Percentiles rank a stretch among this genome's conserved stretches.
Conservation (phyloP, 2,329 filamentous ascomycete genomes). For the Fusarium compactum region DNA sequence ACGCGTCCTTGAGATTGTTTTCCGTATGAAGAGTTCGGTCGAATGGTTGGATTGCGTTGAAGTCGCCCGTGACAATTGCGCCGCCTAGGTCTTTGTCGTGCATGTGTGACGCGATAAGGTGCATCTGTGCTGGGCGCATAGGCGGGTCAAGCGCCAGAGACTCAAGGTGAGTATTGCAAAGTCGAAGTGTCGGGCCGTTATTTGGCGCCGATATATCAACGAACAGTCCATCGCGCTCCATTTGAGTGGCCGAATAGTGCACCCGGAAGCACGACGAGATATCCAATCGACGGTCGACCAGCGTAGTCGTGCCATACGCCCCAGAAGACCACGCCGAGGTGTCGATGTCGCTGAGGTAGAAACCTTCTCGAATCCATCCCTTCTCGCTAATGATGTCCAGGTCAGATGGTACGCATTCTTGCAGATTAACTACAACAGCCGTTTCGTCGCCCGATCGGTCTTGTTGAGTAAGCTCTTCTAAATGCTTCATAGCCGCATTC, state of each 20-base stretch:
- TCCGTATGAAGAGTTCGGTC: slow-evolving; percentile 62
- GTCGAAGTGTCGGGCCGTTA: slow-evolving; percentile 52
- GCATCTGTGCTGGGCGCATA: slow-evolving; percentile 62
- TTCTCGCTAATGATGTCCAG: slow-evolving; percentile 57
- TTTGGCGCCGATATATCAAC: slow-evolving; percentile 59
- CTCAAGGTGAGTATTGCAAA: slow-evolving; percentile 70
- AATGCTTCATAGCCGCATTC: slow-evolving; percentile 49
- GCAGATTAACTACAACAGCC: slow-evolving; percentile 61
- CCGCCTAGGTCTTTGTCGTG: slow-evolving; percentile 53
- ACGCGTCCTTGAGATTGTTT: slow-evolving; percentile 64
- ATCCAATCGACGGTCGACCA: slow-evolving; percentile 61
- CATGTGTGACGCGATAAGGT: slow-evolving; percentile 58
- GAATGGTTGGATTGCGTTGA: slow-evolving; percentile 69
- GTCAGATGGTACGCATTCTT: slow-evolving; percentile 64
- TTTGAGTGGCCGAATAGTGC: slow-evolving; percentile 60
- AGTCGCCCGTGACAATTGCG: slow-evolving; percentile 64
- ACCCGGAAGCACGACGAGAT: slow-evolving; percentile 63
- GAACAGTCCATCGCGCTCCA: slow-evolving; percentile 67
- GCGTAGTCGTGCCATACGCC: slow-evolving; percentile 65
- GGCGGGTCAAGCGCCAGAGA: slow-evolving; percentile 63
- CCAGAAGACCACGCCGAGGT: slow-evolving; percentile 57
- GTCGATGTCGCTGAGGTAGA: slow-evolving; percentile 62
- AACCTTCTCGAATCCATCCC: slow-evolving; percentile 61
- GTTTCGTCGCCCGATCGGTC: slow-evolving; percentile 13
- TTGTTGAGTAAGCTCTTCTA: slow-evolving; percentile 29